These are phyloP conservation scores for Posidonia oceanica DNA, from an alignment of 116 monocot species.

Conservation along the genomic window DNA sequence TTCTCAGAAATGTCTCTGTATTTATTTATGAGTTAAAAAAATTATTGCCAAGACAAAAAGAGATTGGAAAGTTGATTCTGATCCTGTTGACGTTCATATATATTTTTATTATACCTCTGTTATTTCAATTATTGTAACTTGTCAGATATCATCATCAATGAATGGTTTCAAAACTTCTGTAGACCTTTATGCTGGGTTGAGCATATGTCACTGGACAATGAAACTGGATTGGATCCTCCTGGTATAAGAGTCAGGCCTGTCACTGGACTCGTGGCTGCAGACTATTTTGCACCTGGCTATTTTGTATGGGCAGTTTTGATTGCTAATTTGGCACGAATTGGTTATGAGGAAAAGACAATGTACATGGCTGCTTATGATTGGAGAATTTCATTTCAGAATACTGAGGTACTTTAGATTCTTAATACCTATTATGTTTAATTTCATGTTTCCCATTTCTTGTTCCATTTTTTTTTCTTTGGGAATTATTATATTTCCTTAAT, in stretches of 20 bases:
- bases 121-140: neutral
- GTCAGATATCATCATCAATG: neutral
- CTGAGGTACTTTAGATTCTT: conserved; percentile 46
- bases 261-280: conserved; percentile 92
- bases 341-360: conserved; percentile 98
- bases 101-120: neutral
- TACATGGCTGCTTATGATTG: conserved; percentile 99
- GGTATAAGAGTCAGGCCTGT: conserved; percentile 92
- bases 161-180: conserved; percentile 2
- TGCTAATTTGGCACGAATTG: conserved; percentile 97
- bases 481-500: neutral
- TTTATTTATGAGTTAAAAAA: neutral
- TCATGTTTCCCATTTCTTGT: neutral
- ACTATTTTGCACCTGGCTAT: conserved; percentile 96
- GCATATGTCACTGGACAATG: conserved; percentile 98
- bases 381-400: conserved; percentile 97
- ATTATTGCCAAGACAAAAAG: too few species aligned
- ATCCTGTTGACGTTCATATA: too few species aligned
- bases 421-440: neutral
- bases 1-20: neutral
- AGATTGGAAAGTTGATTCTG: too few species aligned
- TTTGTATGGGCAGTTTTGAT: conserved; percentile 99
- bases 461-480: conserved; percentile 2
- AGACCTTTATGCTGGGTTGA: conserved; percentile 99
- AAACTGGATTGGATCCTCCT: conserved; percentile 92